Base-by-base conservation (phyloP, 768 basidiomycete species). In the Russula olivacea region DNA sequence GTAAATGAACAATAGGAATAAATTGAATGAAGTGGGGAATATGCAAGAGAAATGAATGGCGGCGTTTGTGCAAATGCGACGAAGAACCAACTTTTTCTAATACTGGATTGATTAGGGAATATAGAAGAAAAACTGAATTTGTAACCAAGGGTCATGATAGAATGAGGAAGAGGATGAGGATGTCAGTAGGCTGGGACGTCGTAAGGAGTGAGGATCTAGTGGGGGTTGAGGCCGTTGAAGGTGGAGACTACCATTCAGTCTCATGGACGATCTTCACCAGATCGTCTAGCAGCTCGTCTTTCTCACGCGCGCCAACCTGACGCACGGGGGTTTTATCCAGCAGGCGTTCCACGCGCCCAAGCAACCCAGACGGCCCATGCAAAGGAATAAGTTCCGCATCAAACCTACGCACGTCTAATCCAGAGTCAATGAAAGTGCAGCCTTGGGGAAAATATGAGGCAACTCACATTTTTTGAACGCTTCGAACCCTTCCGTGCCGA, bases 351-450 rank as follows among this genome's bases (percentile, higher is more conserved):
- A 89, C 84, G 48, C 81, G 82, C 30, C 78, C 70, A n/a, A 89
- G 76, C 47, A 91, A 83, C 23, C 89, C 89, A 36, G 76, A 78
- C 12, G 87, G 82, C 17, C 89, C 89, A 61, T 91, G 87, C 55
- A 91, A 83, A 3, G 87, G 85, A 52, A 91, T 90, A 48, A 82
- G 77, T 64, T 86, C 82, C 21, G 84, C 85, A 71, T 91, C 89
- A 69, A 87, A 91, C 63, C 83, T 83, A 70, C 84, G 83, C 17
- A 90, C 85, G 74, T 88, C 88, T 90, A 65, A 65, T 8, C 50
- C 2, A 32, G 40, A 5, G 19, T 49, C 41, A 54, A 25, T 15
- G 25, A 30, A 4, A 47, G 12, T 32, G 23, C 36, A 21, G 7
- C 21, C 14, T 17, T 38, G 8, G 9, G 45, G 40, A 28, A 8